phyloP scores from a whole-genome alignment of 257 asterid species.

The Haberlea rhodopensis region DNA sequence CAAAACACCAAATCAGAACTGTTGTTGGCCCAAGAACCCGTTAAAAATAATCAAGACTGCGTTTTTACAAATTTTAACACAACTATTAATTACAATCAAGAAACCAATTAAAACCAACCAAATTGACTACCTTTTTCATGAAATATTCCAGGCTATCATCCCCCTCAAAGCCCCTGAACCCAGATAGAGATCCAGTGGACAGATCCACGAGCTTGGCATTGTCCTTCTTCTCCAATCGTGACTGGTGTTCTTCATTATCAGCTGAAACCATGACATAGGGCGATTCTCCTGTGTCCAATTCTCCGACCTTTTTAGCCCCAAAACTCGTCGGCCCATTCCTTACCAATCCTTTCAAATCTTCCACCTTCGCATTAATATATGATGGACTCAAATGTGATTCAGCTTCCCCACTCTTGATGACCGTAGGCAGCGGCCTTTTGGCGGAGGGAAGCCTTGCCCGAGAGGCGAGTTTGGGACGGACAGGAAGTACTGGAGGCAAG shows the following conservation, averaged over 20 bases:
- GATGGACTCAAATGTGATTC: slow-evolving; percentile 29
- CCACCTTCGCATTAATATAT: slow-evolving; percentile 21
- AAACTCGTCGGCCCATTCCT: slow-evolving; percentile 29
- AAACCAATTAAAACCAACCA: slow-evolving; percentile 16
- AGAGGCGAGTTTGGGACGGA: slow-evolving; percentile 63
- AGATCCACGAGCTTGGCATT: slow-evolving; percentile 29
- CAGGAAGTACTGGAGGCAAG: slow-evolving; percentile 78
- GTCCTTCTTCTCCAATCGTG: slow-evolving; percentile 32
- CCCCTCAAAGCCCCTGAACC: slow-evolving; percentile 42
- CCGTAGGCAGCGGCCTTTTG: slow-evolving; percentile 49
- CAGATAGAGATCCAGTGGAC: slow-evolving; percentile 30
- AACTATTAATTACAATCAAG: not conserved
- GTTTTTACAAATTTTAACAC: not conserved
- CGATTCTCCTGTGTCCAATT: slow-evolving; percentile 42
- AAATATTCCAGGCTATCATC: slow-evolving; percentile 55
- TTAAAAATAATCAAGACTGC: not conserved
- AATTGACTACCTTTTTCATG: slow-evolving; percentile 55
- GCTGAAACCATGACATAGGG: slow-evolving; percentile 37
- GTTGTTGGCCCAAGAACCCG: slow-evolving; percentile 12
- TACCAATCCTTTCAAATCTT: slow-evolving; percentile 32
- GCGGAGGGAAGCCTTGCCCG: slow-evolving; percentile 68
- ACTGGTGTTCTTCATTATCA: slow-evolving; percentile 27
- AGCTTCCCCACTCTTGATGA: slow-evolving; percentile 27
- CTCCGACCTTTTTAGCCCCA: slow-evolving; percentile 46
- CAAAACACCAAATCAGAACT: not conserved